Base-by-base conservation (phyloP, 371 early-diverging fungal genomes). In the Saksenaea oblongispora region DNA sequence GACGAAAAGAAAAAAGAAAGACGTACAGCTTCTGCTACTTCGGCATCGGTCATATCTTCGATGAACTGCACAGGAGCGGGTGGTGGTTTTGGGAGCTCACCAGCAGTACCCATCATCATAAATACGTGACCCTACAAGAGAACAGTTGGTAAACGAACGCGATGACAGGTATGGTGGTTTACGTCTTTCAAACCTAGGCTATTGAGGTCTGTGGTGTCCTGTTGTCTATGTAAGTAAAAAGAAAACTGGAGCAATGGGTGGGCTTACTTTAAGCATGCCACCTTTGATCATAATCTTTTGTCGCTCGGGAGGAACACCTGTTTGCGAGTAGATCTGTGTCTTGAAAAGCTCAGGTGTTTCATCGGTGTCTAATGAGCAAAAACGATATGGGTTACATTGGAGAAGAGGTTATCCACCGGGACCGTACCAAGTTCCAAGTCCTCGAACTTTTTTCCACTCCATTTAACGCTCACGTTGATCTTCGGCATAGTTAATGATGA, bases 81-180 rank as follows among this genome's bases (percentile, higher is more conserved):
- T 5, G 96, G 89, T 0, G 84, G 90, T 64, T 91, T 91, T 15
- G 93, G 90, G 11, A 92, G 78, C 70, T 94, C 97, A 42, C 94
- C 95, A 0, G 89, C 93, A 9, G 97, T 95, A 27, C 98, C 98
- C 94, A 97, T 95, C 95, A 98, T 94, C 89, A 90, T 88, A 56
- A 91, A 82, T 2, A 79, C 73, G 42, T 89, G 87, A 13, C 84
- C 84, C 88, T 83, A 51, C 75, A 10, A 71, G 63, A 9, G 42
- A 61, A 24, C 36, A 54, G 54, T 58, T 47, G 15, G 24, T 27
- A 13, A 14, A 10, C 9, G 8, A 41, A 41, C 18, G 42, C 18
- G 51, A 18, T 22, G 22, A 47, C 10, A 47, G 22, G 22, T 28
- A 34, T 57, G 35, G 3, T 24, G 11, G 9, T 73, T 62, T 76